Evolutionary conservation across 129 eudicot species (phyloP), one percentile per base, ranked within the genome.

Genomic region (Centrapalus pauciflorus): DNA sequence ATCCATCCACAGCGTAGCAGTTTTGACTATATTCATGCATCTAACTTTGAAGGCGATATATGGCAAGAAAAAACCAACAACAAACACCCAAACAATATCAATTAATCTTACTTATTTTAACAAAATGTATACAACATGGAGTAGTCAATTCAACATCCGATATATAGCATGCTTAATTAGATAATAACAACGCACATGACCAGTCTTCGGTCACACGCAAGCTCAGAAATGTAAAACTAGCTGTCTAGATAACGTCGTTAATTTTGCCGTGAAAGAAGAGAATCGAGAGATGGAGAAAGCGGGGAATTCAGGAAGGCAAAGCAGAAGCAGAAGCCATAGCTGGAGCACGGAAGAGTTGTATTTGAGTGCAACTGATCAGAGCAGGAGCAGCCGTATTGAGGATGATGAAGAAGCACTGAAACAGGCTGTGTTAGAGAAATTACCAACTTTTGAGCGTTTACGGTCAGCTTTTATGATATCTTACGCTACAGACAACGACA

Each of bases 391-490:
- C 41, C 50, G 7, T 2, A 66, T 28, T 12, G 78, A 64, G 56
- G 72, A 64, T 26, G 89, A 80, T 25, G 89, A 81, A 41, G 79
- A 75, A 7, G 76, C 79, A 12, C 43, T 78, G 14, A 77, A 55
- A 60, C 73, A 77, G 76, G 80, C 82, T 34, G 86, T 83, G 12
- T 51, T 86, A 34, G 77, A 80, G 33, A 86, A 75, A 37, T 25
- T 86, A 7, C 84, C 87, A 5, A 83, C 84, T 8, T 75, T 75
- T 37, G 89, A 85, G 40, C 72, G 98, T 30, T 60, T 89, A 59
- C 80, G 89, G 57, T 84, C 85, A 2, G 82, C 83, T 19, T 76
- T 86, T 29, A 71, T 78, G 13, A 75, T 73, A 67, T 77, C 83
- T 51, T 71, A 27, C 35, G 10, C 41, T 35, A 61, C 26, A 59